Evolutionary conservation across 1,284 basidiomycete genomes (phyloP).

Genomic region (Acaromyces ingoldii): DNA sequence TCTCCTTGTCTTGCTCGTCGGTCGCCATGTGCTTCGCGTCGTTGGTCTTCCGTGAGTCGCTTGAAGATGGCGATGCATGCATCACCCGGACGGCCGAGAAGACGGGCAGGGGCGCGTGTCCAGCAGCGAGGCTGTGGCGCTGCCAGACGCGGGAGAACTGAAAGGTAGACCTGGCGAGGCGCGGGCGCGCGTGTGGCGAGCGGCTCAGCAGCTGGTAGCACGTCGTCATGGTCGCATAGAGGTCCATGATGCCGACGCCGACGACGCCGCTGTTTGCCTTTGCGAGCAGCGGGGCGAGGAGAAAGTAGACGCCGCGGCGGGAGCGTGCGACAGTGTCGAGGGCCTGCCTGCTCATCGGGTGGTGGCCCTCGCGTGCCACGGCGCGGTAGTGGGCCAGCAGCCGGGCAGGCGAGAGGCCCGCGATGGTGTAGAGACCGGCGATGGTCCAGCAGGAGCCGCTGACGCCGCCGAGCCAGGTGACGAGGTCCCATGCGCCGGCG

Average conservation of each 20-base stretch:
- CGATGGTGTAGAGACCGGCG: constrained; percentile 37
- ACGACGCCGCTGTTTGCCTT: constrained; percentile 38
- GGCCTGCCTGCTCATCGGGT: constrained; percentile 43
- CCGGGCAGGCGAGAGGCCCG: constrained; percentile 23
- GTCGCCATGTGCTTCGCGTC: too few species aligned
- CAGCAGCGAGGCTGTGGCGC: constrained; percentile 20
- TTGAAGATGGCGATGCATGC: too few species aligned
- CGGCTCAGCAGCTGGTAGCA: constrained; percentile 8
- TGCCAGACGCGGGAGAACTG: constrained; percentile 44
- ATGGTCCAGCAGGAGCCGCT: constrained; percentile 51
- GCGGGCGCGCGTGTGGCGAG: constrained; percentile 6
- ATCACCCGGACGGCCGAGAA: constrained; percentile 36
- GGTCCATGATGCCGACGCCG: constrained; percentile 46
- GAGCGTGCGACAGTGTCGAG: constrained; percentile 40
- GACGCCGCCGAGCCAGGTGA: constrained; percentile 46
- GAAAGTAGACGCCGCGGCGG: constrained; percentile 38
- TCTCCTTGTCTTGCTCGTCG: too few species aligned
- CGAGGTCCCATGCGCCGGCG: constrained; percentile 40
- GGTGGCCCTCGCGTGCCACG: constrained; percentile 36
- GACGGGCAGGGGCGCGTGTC: constrained; percentile 35
- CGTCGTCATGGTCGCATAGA: constrained; percentile 43
- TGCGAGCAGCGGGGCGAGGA: constrained; percentile 39
- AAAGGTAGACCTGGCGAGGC: constrained; percentile 38
- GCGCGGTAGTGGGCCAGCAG: constrained; percentile 33
- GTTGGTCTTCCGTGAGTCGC: too few species aligned